phyloP scores from a whole-genome alignment of 768 basidiomycete genomes.

The Antrodiella citrinella region DNA sequence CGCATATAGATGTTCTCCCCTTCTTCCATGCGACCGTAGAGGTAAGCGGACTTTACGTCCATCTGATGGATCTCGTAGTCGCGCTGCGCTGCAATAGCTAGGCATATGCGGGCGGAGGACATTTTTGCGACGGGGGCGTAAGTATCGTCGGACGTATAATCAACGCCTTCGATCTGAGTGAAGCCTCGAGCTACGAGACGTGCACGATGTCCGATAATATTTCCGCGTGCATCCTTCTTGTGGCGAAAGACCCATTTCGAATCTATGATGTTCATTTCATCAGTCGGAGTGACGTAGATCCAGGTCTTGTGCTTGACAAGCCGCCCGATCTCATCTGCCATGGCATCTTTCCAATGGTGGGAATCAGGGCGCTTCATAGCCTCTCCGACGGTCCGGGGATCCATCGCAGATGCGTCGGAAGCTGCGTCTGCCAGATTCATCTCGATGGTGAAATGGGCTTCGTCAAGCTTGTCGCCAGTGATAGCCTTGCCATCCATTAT shows the following conservation, averaged over 20 bases:
- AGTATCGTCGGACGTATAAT: slow-evolving; percentile 28
- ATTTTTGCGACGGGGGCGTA: slow-evolving; percentile 22
- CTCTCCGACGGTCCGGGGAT: not conserved
- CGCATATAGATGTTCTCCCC: slow-evolving; percentile 20
- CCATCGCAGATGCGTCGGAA: not conserved
- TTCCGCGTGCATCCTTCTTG: slow-evolving; percentile 31
- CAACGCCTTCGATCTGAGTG: slow-evolving; percentile 25
- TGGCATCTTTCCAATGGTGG: slow-evolving; percentile 10
- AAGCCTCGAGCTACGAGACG: slow-evolving; percentile 28
- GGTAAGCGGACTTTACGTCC: slow-evolving; percentile 17
- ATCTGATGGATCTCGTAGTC: slow-evolving; percentile 11
- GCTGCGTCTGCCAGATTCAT: not conserved
- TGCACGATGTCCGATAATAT: slow-evolving; percentile 28
- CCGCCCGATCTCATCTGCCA: slow-evolving; percentile 10
- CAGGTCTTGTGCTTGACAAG: slow-evolving; percentile 10
- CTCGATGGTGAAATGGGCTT: not conserved
- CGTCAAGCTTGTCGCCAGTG: not conserved
- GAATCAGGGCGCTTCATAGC: slow-evolving; percentile 3
- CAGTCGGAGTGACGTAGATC: slow-evolving; percentile 18
- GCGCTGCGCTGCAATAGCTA: slow-evolving; percentile 17
- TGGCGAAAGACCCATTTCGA: slow-evolving; percentile 28
- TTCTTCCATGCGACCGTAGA: slow-evolving; percentile 22
- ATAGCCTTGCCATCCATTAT: not conserved
- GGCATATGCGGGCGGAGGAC: slow-evolving; percentile 13
- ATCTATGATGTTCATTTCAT: slow-evolving; percentile 23